Conservation (phyloP, 805 yeast species). For the Komagataella phaffii region DNA sequence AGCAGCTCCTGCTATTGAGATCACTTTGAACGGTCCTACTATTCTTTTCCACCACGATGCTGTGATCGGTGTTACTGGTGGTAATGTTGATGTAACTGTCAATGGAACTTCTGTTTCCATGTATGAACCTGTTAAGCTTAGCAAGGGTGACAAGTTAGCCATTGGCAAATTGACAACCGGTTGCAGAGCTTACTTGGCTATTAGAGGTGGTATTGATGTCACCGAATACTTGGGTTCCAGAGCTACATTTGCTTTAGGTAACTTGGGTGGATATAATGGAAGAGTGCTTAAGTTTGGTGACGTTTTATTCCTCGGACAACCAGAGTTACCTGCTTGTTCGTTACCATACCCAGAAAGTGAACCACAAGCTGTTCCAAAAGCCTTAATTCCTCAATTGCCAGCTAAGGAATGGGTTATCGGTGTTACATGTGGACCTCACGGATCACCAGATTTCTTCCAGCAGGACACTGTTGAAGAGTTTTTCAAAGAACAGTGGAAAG, state of each 20-base stretch:
- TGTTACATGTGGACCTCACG: slow-evolving; percentile 96
- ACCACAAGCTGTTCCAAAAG: slow-evolving; percentile 44
- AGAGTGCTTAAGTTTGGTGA: slow-evolving; percentile 87
- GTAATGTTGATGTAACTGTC: slow-evolving; percentile 51
- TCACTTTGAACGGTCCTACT: slow-evolving; percentile 81
- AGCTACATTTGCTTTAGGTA: slow-evolving; percentile 89
- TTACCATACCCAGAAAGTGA: slow-evolving; percentile 60
- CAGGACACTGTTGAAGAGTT: slow-evolving; percentile 63
- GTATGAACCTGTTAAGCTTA: slow-evolving; percentile 63
- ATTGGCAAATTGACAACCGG: slow-evolving; percentile 76
- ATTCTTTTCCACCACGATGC: slow-evolving; percentile 73
- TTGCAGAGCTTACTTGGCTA: slow-evolving; percentile 80
- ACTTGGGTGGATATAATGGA: slow-evolving; percentile 91
- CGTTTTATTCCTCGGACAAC: slow-evolving; percentile 75
- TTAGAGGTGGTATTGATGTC: slow-evolving; percentile 89
- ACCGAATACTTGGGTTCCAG: slow-evolving; percentile 92
- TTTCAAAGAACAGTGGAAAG: slow-evolving; percentile 76
- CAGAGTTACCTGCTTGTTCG: slow-evolving; percentile 50
- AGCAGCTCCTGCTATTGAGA: slow-evolving; percentile 80
- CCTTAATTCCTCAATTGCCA: slow-evolving; percentile 41
- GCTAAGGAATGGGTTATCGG: slow-evolving; percentile 68
- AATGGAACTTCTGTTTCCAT: slow-evolving; percentile 44
- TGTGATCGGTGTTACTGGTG: slow-evolving; percentile 80
- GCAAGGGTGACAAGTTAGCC: slow-evolving; percentile 63
- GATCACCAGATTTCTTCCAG: slow-evolving; percentile 89